A percentile compares a stretch with the other conserved stretches of the same genome.
These are phyloP conservation scores for Bisporella sp. DNA, from an alignment of 2,329 filamentous ascomycete species.

Conservation along the genomic window DNA sequence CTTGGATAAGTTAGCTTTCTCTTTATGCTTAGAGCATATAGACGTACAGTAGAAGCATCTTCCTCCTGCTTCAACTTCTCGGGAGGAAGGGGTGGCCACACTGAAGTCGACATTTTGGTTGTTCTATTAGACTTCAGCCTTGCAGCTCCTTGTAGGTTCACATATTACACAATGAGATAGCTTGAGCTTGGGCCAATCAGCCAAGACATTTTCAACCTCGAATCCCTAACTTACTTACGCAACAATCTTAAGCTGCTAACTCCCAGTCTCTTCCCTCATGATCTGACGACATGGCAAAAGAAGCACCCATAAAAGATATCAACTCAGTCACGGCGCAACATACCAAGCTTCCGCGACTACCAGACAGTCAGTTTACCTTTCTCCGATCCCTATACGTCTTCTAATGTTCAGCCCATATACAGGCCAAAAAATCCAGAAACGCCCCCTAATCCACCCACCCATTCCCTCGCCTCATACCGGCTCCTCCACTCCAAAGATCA, in stretches of 20 bases:
- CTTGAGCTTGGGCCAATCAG: neutral
- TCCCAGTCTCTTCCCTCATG: neutral
- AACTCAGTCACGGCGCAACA: conserved; percentile 3
- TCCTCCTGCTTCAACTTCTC: conserved; percentile 22
- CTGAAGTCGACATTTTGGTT: conserved; percentile 14
- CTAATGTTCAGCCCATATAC: neutral
- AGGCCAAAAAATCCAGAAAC: conserved; percentile 26
- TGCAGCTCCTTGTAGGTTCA: neutral
- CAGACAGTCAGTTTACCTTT: conserved; percentile 10
- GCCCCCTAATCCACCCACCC: conserved; percentile 27
- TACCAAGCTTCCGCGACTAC: conserved; percentile 16
- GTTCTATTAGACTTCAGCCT: neutral
- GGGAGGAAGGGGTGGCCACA: conserved; percentile 23
- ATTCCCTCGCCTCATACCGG: conserved; percentile 16
- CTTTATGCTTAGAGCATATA: too few species aligned
- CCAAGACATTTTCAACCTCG: neutral
- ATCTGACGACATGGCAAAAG: conserved; percentile 8
- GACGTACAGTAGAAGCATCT: conserved; percentile 23
- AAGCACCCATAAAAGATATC: neutral
- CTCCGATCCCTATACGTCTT: neutral
- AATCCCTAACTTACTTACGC: neutral
- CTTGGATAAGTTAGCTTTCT: conserved; percentile 7
- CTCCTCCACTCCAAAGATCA: conserved; percentile 17
- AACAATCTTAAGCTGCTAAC: neutral
- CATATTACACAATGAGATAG: neutral